These are phyloP conservation scores for Candida mattraensis DNA, from an alignment of 805 yeast genomes.

Conservation along the genomic window DNA sequence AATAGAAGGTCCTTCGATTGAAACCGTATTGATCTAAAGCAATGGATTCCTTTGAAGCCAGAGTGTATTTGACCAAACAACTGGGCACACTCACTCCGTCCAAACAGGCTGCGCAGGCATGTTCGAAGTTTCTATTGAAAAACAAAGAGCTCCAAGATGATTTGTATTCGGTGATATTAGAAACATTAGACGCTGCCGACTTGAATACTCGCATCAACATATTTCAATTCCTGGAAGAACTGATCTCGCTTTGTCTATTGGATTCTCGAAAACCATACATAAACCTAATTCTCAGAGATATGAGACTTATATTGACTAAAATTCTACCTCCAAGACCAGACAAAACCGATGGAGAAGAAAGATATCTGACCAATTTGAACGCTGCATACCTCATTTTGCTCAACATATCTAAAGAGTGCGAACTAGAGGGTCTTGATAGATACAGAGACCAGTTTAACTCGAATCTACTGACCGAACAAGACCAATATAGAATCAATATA, in stretches of 20 bases:
- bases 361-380: slow-evolving; percentile 31
- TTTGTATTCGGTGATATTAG: slow-evolving; percentile 64
- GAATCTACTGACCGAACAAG: slow-evolving; percentile 38
- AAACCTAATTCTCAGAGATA: slow-evolving; percentile 30
- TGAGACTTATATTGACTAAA: slow-evolving; percentile 33
- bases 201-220: slow-evolving; percentile 65
- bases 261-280: slow-evolving; percentile 17
- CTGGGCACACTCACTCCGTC: slow-evolving; percentile 68
- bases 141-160: slow-evolving; percentile 64
- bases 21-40: slow-evolving; percentile 1
- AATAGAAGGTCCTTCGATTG: not conserved
- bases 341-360: slow-evolving; percentile 14
- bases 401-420: slow-evolving; percentile 25
- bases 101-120: slow-evolving; percentile 45
- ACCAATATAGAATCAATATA: slow-evolving; percentile 30
- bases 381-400: slow-evolving; percentile 26
- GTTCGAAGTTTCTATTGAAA: slow-evolving; percentile 56
- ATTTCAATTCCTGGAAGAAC: slow-evolving; percentile 67
- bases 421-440: slow-evolving; percentile 21
- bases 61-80: slow-evolving; percentile 69
- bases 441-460: slow-evolving; percentile 32
- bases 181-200: slow-evolving; percentile 52
- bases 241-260: slow-evolving; percentile 41
- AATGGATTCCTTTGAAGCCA: slow-evolving; percentile 90
- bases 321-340: slow-evolving; percentile 36